These are phyloP conservation scores for Backusella sp. DNA, from an alignment of 192 early-diverging fungal species.

Conservation along the genomic window DNA sequence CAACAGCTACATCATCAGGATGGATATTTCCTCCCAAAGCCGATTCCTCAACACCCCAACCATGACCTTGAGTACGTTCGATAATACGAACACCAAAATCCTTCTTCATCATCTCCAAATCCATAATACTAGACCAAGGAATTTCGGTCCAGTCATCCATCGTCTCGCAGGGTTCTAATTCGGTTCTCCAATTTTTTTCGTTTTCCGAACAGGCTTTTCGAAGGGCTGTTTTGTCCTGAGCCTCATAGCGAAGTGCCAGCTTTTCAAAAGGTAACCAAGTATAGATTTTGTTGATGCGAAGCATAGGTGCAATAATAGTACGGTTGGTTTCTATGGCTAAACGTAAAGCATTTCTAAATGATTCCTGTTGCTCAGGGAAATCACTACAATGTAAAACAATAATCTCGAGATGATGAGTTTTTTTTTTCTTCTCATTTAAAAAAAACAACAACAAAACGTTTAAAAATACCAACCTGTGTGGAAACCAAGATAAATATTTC, in stretches of 20 bases:
- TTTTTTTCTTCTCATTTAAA: not conserved
- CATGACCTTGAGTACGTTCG: constrained; percentile 16
- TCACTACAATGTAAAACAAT: not conserved
- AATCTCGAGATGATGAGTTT: constrained; percentile 8
- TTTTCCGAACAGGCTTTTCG: not conserved
- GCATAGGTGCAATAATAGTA: constrained; percentile 22
- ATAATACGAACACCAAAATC: constrained; percentile 18
- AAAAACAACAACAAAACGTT: not conserved
- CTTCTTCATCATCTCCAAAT: constrained; percentile 10
- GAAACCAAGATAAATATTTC: constrained; percentile 16
- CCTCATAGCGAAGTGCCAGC: constrained; percentile 19
- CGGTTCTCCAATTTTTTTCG: constrained; percentile 8
- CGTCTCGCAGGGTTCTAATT: constrained; percentile 9
- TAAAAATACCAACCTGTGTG: constrained; percentile 11
- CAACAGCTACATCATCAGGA: constrained; percentile 1
- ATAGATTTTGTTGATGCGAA: constrained; percentile 14
- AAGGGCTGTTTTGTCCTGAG: constrained; percentile 19
- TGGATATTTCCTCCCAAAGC: not conserved
- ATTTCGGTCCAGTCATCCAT: constrained; percentile 24
- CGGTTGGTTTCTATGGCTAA: constrained; percentile 24
- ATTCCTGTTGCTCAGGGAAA: constrained; percentile 25
- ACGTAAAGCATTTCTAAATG: constrained; percentile 24
- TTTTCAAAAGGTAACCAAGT: constrained; percentile 14
- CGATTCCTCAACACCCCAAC: constrained; percentile 3
- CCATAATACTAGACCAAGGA: constrained; percentile 29